Base-by-base conservation (phyloP, 2,329 filamentous ascomycete species). In the Sordariomycetes sp. region DNA sequence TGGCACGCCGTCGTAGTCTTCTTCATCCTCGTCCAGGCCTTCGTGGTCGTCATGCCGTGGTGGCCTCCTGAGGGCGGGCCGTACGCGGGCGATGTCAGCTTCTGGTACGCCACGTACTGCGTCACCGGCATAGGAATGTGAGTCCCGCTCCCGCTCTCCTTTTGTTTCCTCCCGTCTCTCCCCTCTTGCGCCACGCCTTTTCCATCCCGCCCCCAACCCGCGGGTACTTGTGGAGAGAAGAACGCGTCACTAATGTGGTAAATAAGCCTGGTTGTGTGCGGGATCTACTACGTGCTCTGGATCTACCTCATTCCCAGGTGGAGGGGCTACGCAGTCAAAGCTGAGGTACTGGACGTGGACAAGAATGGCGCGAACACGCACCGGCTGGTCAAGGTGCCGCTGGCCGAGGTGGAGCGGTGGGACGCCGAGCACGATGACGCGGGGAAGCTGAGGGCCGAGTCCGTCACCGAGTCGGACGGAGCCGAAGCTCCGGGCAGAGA, bases 21-120 rank as follows among this genome's bases (percentile, higher is more conserved):
- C 68, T 82, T 78, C 54, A 77, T 86, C 53, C 66, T 82, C 0
- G 71, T 83, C 0, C 80, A 87, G 56, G 59, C 84, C 0, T 89
- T 83, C 60, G 71, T 88, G 52, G 70, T 90, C 2, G 76, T 84
- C 18, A 87, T 88, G 76, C 86, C 87, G 0, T 90, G 86, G 87
- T 86, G 83, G 62, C 87, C 86, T 1, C 87, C 87, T 0, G 73
- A 75, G 1, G 77, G 73, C 0, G 86, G 86, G 0, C 72, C 72
- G 0, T 77, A 79, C 37, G 81, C 79, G 0, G 86, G 85, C 0
- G 81, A 86, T 59, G 86, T 89, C 1, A 86, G 80, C 57, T 90
- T 90, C 69, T 90, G 83, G 81, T 90, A 89, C 62, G 86, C 77
- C 1, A 89, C 85, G 0, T 89, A 89, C 63, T 78, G 80, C 22